A percentile compares a stretch with the other conserved stretches of the same genome.
phyloP scores from a whole-genome alignment of 73 alveolate species.

The Blepharisma japonicum region DNA sequence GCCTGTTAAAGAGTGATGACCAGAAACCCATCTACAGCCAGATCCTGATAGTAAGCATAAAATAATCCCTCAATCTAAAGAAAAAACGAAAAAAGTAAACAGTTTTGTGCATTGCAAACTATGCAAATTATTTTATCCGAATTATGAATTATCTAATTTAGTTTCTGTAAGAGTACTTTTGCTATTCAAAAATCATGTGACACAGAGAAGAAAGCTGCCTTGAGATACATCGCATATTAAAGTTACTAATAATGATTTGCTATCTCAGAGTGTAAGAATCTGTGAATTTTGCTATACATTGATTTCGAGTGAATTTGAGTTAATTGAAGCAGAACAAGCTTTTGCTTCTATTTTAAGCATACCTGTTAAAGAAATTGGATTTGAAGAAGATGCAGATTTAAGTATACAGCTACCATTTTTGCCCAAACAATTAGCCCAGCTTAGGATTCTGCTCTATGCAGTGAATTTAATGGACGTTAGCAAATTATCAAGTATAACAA shows the following conservation, averaged over 20 bases:
- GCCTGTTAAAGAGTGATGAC: slow-evolving; percentile 16
- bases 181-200: slow-evolving; percentile 18
- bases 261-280: not conserved
- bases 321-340: slow-evolving; percentile 6
- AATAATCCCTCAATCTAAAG: not conserved
- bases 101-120: slow-evolving; percentile 30
- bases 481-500: not conserved
- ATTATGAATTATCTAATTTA: slow-evolving; percentile 1
- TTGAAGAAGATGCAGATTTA: not conserved
- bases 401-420: slow-evolving; percentile 18
- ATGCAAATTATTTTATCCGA: slow-evolving; percentile 10
- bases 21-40: not conserved
- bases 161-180: slow-evolving; percentile 28
- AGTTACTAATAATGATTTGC: not conserved
- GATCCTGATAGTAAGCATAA: not conserved
- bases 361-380: slow-evolving; percentile 20
- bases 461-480: not conserved
- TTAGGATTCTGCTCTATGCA: not conserved
- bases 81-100: not conserved
- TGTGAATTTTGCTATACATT: slow-evolving; percentile 25
- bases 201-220: slow-evolving; percentile 9
- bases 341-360: slow-evolving; percentile 2
- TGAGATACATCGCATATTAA: slow-evolving; percentile 20
- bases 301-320: slow-evolving; percentile 24
- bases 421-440: slow-evolving; percentile 16